A percentile compares a stretch with the other conserved stretches of the same genome.
phyloP scores from a whole-genome alignment of 23 red algal species.

The Gracilariopsis chorda region DNA sequence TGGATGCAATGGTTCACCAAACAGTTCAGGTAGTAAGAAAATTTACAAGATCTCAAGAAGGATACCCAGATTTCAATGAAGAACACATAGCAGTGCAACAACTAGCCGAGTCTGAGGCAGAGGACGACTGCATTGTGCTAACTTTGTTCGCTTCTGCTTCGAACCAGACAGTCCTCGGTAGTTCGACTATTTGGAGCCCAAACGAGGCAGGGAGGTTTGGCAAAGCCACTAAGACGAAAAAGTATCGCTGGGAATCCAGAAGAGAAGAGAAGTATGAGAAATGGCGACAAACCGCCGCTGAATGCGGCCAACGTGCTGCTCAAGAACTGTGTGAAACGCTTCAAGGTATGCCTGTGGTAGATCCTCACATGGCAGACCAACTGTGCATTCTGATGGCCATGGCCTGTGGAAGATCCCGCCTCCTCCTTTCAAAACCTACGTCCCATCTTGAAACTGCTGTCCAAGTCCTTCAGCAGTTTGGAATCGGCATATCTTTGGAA shows the following conservation, averaged over 20 bases:
- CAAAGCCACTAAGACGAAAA: background rate
- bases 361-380: conserved; percentile 50
- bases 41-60: background rate
- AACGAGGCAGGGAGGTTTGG: background rate
- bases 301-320: background rate
- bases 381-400: conserved; percentile 42
- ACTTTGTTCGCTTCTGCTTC: background rate
- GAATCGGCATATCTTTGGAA: background rate
- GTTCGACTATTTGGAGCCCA: background rate
- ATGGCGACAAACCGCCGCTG: background rate
- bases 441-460: conserved; percentile 1
- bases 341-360: background rate
- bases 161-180: background rate
- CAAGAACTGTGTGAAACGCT: conserved; percentile 19
- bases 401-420: background rate
- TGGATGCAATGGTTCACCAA: background rate
- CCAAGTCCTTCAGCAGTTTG: background rate
- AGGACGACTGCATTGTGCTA: background rate
- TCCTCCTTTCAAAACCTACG: conserved; percentile 13
- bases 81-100: background rate
- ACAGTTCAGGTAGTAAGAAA: background rate
- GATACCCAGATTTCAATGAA: background rate
- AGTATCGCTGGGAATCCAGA: background rate
- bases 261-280: background rate
- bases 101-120: background rate